These are phyloP conservation scores for Globisporangium carolinianum DNA, from an alignment of 352 stramenopile species.

Conservation along the genomic window DNA sequence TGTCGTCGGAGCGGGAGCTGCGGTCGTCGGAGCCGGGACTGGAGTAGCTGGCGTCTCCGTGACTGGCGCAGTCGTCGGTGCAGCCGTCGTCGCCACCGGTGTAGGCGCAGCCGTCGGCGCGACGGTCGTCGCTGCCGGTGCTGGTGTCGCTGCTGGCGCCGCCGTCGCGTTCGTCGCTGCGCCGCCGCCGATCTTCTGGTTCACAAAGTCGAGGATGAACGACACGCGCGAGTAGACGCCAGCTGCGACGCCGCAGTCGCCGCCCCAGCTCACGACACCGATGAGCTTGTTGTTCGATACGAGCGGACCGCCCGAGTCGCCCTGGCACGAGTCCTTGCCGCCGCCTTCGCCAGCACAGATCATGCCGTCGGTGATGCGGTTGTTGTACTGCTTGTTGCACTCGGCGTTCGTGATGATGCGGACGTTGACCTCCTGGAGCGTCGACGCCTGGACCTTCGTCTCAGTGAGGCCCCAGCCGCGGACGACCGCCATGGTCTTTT, in stretches of 20 bases:
- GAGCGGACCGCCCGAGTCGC: constrained; percentile 58
- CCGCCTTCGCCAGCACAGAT: constrained; percentile 42
- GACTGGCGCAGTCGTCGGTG: constrained; percentile 5
- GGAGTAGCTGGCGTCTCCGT: neutral
- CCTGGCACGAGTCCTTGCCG: constrained; percentile 55
- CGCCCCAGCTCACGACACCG: constrained; percentile 65
- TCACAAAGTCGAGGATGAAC: constrained; percentile 48
- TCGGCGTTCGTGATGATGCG: constrained; percentile 46
- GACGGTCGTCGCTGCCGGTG: neutral
- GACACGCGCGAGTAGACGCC: constrained; percentile 56
- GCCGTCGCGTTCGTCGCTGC: constrained; percentile 9
- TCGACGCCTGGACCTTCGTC: constrained; percentile 23
- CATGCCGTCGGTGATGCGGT: constrained; percentile 56
- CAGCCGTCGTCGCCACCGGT: constrained; percentile 10
- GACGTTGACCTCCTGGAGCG: constrained; percentile 50
- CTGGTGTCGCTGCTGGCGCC: neutral
- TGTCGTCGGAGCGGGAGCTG: neutral
- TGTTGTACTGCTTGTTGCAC: constrained; percentile 51
- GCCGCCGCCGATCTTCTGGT: constrained; percentile 33
- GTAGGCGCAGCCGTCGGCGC: constrained; percentile 10
- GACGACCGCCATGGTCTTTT: constrained; percentile 43
- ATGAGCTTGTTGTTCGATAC: constrained; percentile 44
- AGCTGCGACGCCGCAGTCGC: constrained; percentile 36
- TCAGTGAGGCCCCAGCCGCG: constrained; percentile 57
- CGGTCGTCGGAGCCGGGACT: too few species aligned